Percentiles rank a stretch among this genome's conserved stretches.
phyloP scores from a whole-genome alignment of 768 basidiomycete genomes.

The Suillus subaureus region DNA sequence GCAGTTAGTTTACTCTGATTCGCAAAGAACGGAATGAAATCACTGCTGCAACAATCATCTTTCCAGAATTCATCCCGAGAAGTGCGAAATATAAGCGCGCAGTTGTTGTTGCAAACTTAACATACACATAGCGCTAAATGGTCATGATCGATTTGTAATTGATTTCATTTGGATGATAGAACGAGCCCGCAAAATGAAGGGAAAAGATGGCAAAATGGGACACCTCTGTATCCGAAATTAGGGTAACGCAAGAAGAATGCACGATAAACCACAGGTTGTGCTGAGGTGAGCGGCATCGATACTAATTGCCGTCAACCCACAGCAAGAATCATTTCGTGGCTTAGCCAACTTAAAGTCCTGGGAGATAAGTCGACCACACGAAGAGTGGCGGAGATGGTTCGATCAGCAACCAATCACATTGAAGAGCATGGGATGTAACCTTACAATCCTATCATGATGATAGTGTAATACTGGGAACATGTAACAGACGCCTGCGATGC shows the following conservation, averaged over 20 bases:
- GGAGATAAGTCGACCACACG: neutral
- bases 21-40: neutral
- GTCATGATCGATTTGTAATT: neutral
- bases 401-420: neutral
- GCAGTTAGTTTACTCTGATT: neutral
- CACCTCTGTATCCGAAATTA: neutral
- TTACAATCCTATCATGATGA: neutral
- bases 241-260: neutral
- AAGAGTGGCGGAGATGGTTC: neutral
- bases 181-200: neutral
- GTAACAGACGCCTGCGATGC: neutral
- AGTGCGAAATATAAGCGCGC: neutral
- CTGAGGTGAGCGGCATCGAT: neutral
- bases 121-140: neutral
- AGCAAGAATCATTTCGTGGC: neutral
- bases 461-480: neutral
- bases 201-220: neutral
- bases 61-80: neutral
- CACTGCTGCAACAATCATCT: neutral
- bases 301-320: neutral
- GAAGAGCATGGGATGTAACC: neutral
- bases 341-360: neutral
- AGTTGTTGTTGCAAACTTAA: no score
- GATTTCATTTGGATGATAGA: neutral
- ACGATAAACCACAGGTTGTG: neutral